A percentile compares a stretch with the other conserved stretches of the same genome.
Conservation (phyloP, 2,329 filamentous ascomycete species). For the Rhinocladiella similis region DNA sequence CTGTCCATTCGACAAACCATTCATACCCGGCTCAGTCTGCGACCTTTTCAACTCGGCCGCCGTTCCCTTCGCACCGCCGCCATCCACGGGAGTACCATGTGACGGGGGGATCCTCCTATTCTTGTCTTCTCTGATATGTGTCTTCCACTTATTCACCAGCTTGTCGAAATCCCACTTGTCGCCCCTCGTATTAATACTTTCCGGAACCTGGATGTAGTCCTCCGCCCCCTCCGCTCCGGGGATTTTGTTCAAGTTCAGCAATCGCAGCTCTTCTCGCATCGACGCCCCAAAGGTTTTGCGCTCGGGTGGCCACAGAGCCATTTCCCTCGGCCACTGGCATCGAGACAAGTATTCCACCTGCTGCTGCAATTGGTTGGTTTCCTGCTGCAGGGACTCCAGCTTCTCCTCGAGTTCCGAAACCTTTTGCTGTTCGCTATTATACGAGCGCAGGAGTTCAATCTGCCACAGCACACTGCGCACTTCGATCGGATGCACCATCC, state of each 20-base stretch:
- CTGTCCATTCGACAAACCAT: constrained; percentile 13
- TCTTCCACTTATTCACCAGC: constrained; percentile 50
- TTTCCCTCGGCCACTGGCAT: constrained; percentile 51
- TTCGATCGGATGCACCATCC: constrained; percentile 63
- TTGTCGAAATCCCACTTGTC: constrained; percentile 50
- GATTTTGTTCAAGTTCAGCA: constrained; percentile 23
- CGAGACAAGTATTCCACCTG: constrained; percentile 48
- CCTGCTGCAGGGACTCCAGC: constrained; percentile 47
- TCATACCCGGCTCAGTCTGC: constrained; percentile 17
- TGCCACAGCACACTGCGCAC: constrained; percentile 48
- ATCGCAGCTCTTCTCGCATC: constrained; percentile 20
- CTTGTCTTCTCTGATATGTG: constrained; percentile 39
- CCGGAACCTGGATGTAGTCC: constrained; percentile 5
- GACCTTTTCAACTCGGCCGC: constrained; percentile 15
- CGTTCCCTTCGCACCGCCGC: constrained; percentile 1
- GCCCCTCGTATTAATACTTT: constrained; percentile 19
- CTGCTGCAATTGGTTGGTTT: constrained; percentile 49
- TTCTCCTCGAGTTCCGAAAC: constrained; percentile 45
- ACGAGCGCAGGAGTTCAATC: constrained; percentile 49
- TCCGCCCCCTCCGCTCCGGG: constrained; percentile 8
- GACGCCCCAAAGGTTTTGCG: constrained; percentile 38
- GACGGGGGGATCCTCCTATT: constrained; percentile 13
- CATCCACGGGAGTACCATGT: neutral
- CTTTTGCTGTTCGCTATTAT: constrained; percentile 45
- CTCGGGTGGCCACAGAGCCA: constrained; percentile 49